phyloP scores from a whole-genome alignment of 192 early-diverging fungal genomes.

The Pilaira anomala region DNA sequence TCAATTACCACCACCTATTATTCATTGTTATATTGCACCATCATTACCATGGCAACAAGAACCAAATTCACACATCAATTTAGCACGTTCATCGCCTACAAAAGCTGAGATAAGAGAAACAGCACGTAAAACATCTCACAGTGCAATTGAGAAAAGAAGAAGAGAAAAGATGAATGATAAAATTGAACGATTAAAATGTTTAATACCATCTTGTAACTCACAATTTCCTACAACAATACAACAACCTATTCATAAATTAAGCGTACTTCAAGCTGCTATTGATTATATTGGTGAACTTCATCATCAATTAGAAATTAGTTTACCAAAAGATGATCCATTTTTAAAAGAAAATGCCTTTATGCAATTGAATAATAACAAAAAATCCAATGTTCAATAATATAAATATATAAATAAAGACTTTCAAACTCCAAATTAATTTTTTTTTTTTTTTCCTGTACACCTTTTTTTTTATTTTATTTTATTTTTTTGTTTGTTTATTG shows the following conservation, averaged over 20 bases:
- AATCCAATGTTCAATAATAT: too few species aligned
- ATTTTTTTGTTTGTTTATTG: too few species aligned
- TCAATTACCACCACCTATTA: conserved; percentile 5
- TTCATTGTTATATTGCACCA: neutral
- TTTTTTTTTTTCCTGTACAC: too few species aligned
- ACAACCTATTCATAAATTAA: conserved; percentile 15
- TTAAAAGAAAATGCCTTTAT: too few species aligned
- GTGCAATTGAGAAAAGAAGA: conserved; percentile 17
- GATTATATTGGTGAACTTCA: conserved; percentile 12
- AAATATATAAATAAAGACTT: too few species aligned
- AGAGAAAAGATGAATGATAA: conserved; percentile 20
- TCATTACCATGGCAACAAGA: too few species aligned
- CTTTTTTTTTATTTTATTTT: too few species aligned
- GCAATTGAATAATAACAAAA: too few species aligned
- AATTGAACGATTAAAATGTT: conserved; percentile 6
- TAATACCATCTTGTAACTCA: conserved; percentile 14
- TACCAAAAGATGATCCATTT: conserved; percentile 9
- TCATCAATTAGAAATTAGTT: conserved; percentile 3
- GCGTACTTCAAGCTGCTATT: conserved; percentile 14
- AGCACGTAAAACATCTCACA: conserved; percentile 2
- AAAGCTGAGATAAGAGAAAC: neutral
- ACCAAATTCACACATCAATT: too few species aligned
- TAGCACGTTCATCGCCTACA: neutral
- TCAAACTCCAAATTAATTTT: too few species aligned
- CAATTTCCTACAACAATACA: conserved; percentile 1